Base-by-base conservation (phyloP, 257 asterid species). In the Nicotiana noctiflora region DNA sequence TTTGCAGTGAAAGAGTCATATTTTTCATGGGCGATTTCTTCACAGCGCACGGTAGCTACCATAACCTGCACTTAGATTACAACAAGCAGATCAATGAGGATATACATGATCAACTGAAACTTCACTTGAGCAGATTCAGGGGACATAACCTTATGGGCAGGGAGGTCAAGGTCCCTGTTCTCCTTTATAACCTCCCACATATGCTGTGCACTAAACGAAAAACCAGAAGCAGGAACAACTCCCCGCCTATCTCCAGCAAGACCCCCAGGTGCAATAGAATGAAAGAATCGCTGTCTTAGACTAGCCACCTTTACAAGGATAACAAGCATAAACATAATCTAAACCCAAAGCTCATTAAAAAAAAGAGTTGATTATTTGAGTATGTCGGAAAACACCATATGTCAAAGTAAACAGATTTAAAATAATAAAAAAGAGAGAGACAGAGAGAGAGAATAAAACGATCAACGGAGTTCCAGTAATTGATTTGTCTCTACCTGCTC, bases 141-240 rank as follows among this genome's bases (percentile, higher is more conserved):
- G 80, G 44, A 70, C 60, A 46, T 82, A 83, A 94, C 98, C 97
- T 93, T 94, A 86, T 92, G 97, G 19, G 97, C 97, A 77, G 97
- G 97, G 80, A 92, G 89, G 82, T 94, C 97, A 81, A 94, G 96
- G 88, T 94, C 98, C 92, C 84, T 93, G 85, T 94, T 94, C 87
- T 94, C 98, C 86, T 88, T 94, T 60, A 94, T 94, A 79, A 91
- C 87, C 84, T 90, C 93, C 98, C 98, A 94, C 65, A 94, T 94
- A 84, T 94, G 93, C 53, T 90, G 89, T 72, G 93, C 91, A n/a
- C n/a, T n/a, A n/a, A n/a, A n/a, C n/a, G n/a, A n/a, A n/a, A n/a
- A n/a, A n/a, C n/a, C n/a, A n/a, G n/a, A n/a, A n/a, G n/a, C n/a
- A n/a, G n/a, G n/a, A n/a, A n/a, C n/a, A n/a, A n/a, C n/a, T n/a